Base-by-base conservation (phyloP, 192 early-diverging fungal species). In the Dissophora globulifera region DNA sequence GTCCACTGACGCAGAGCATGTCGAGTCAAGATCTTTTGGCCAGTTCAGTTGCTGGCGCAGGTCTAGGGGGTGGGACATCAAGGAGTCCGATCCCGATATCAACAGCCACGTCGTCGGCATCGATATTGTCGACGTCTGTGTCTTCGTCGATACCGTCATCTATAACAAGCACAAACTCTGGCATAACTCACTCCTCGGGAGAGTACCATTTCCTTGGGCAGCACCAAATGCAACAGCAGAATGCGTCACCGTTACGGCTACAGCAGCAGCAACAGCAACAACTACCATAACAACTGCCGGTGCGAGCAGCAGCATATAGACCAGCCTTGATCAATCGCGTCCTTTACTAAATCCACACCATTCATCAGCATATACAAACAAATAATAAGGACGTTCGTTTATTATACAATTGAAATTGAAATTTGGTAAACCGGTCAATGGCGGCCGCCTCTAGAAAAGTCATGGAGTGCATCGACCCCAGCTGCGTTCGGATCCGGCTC, bases 401-500 rank as follows among this genome's bases (percentile, higher is more conserved):
- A 9, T 38, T 9, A 38, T 9, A 38, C 38, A n/a, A n/a, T n/a
- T n/a, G n/a, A n/a, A n/a, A n/a, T n/a, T n/a, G n/a, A n/a, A n/a
- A n/a, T n/a, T n/a, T n/a, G n/a, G n/a, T n/a, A n/a, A n/a, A n/a
- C n/a, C n/a, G n/a, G n/a, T 30, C 29, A 72, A 46, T 64, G 48
- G 9, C 62, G 55, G 12, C 71, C 50, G 23, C 71, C 71, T 61
- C 58, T 66, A 26, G 71, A 75, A 54, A 74, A 74, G 40, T 74
- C 69, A 6, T 74, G 55, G 1, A 74, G 54, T 7, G 69, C 61
- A 64, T 74, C 69, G 38, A 64, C 50, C 4, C 55, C 69, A 13
- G 53, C 31, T 10, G 43, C 49, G 38, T 75, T 75, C 30, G 62
- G 71, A 55, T 75, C 71, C 4, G 71, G 71, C 27, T 75, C 71